Conservation (phyloP, 1,139 yeast species). For the Saccharomyces hybrid region DNA sequence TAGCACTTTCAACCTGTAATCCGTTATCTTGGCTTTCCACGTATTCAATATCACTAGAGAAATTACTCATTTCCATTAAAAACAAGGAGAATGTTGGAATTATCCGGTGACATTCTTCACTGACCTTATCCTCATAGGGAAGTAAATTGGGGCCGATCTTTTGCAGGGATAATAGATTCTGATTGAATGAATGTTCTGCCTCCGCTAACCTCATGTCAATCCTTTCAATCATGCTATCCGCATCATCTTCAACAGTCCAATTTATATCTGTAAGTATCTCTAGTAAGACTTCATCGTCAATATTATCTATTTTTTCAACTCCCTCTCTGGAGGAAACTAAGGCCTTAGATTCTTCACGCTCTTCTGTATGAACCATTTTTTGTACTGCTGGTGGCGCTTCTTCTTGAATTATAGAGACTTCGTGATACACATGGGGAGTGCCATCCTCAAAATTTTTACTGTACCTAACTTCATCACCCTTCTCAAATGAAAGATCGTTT, state of each 20-base stretch:
- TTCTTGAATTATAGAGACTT: conserved; percentile 29
- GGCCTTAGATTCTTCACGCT: background rate
- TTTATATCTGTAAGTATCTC: conserved; percentile 62
- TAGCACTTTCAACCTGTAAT: conserved; percentile 73
- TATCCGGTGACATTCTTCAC: conserved; percentile 56
- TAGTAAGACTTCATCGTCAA: conserved; percentile 23
- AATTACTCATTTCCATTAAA: conserved; percentile 50
- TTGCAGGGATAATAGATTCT: conserved; percentile 29
- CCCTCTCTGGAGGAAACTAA: background rate
- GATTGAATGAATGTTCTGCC: conserved; percentile 44
- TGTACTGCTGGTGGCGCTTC: conserved; percentile 14
- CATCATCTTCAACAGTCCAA: conserved; percentile 63
- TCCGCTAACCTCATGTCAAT: conserved; percentile 46
- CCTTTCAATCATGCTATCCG: conserved; percentile 47
- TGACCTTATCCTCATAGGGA: conserved; percentile 39
- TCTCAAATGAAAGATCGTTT: conserved; percentile 23
- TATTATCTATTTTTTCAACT: background rate
- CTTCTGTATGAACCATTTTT: background rate
- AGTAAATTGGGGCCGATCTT: conserved; percentile 38
- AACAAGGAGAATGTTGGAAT: conserved; percentile 48
- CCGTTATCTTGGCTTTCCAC: conserved; percentile 78
- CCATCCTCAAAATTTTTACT: conserved; percentile 16
- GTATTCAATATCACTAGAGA: conserved; percentile 58
- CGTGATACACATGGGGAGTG: conserved; percentile 23
- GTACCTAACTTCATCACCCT: conserved; percentile 27